Conservation (phyloP, 140 eudicot genomes). For the Ambrosia hybrid region DNA sequence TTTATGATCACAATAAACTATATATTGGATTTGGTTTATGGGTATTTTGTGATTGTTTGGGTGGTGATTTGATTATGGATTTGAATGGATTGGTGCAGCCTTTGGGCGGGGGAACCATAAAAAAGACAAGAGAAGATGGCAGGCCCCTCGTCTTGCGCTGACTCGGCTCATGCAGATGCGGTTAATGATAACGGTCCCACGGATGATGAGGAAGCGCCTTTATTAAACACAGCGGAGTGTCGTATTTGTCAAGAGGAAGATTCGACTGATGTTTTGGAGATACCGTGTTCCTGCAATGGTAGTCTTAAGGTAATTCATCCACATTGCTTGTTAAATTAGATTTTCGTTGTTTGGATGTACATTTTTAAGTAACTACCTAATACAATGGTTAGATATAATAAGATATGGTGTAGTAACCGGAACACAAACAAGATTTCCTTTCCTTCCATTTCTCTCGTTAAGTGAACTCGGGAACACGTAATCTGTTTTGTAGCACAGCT, state of each 20-base stretch:
- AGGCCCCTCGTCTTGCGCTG: conserved; percentile 52
- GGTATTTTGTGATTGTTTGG: conserved; percentile 34
- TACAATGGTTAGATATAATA: background rate
- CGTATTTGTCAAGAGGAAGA: conserved; percentile 99
- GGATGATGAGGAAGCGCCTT: conserved; percentile 60
- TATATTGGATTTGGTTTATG: background rate
- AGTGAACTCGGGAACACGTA: too few species aligned
- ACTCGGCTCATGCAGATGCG: conserved; percentile 37
- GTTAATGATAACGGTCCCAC: conserved; percentile 43
- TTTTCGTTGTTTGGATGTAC: conserved; percentile 5
- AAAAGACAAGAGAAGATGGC: conserved; percentile 40
- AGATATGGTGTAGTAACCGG: background rate
- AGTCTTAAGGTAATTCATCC: conserved; percentile 72
- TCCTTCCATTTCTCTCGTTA: too few species aligned
- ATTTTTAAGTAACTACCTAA: background rate
- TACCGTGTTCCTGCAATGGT: conserved; percentile 89
- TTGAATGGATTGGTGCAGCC: conserved; percentile 47
- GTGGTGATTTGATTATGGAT: conserved; percentile 49
- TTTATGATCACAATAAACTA: background rate
- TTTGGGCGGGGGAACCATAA: conserved; percentile 32
- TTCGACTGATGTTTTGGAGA: conserved; percentile 57
- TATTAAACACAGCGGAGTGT: conserved; percentile 69
- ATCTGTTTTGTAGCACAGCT: too few species aligned
- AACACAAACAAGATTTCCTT: too few species aligned
- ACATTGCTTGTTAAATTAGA: background rate